Evolutionary conservation across 2,329 filamentous ascomycete species (phyloP), one percentile per base, ranked within the genome.

Genomic region (Cordyceps militaris): DNA sequence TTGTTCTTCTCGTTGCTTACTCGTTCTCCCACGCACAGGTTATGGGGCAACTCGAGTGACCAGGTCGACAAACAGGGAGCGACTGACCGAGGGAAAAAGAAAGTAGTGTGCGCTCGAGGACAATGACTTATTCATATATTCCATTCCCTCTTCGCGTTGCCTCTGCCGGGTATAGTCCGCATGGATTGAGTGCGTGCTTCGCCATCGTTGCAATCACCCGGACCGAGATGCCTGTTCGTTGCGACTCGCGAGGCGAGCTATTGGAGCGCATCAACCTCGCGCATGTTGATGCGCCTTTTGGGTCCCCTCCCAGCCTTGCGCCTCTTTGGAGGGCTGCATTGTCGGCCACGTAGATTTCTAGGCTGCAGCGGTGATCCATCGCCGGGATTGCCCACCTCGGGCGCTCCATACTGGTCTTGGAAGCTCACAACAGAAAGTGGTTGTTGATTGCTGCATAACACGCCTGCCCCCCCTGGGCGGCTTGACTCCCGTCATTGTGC

Each of bases 321-420:
- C 30, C 30, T 36, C 19, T 46, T 28, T n/a, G 3, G 14, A 24
- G 10, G 34, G 50, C 38, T 42, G 50, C 38, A 43, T 23, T 32
- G 44, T n/a, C 21, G 36, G 38, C 38, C 13, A 32, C n/a, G 11
- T 53, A 24, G 21, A 21, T 51, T 38, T 52, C 50, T 19, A 30
- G 38, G 38, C 38, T 53, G 50, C 50, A 43, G n/a, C 13, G 14
- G 4, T 40, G 34, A 24, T 24, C 48, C 34, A 28, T 50, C 21
- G 50, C 14, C 38, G 50, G 50, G 36, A 52, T 43, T 53, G 36
- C 24, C 50, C 38, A 53, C 36, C 36, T 43, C 16, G 50, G 50
- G 50, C 38, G 43, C 38, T 43, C 16, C 4, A 40, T 38, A 32
- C 30, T 32, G 6, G 42, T 44, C 26, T 28, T 47, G 44, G 24